phyloP scores from a whole-genome alignment of 2,329 filamentous ascomycete species.

The Cordyceps farinosa region DNA sequence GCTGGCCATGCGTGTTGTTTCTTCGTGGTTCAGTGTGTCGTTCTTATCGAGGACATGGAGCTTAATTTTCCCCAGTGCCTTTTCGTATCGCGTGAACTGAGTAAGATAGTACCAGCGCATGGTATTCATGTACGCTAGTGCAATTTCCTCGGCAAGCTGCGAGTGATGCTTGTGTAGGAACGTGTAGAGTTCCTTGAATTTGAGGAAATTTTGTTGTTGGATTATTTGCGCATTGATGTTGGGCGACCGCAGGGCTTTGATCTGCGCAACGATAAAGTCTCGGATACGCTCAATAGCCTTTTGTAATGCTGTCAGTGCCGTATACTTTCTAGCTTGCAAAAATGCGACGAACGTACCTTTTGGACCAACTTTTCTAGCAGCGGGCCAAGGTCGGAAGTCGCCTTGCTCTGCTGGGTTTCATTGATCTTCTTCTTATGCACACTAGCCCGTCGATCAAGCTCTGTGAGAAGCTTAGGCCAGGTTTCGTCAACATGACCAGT shows the following conservation, averaged over 20 bases:
- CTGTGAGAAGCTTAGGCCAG: constrained; percentile 79
- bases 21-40: constrained; percentile 78
- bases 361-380: constrained; percentile 78
- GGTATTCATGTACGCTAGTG: constrained; percentile 91
- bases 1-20: constrained; percentile 61
- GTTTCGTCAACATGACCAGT: constrained; percentile 86
- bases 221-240: constrained; percentile 97
- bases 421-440: constrained; percentile 66
- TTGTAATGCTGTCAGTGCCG: constrained; percentile 17
- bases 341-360: constrained; percentile 52
- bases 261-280: constrained; percentile 90
- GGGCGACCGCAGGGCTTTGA: constrained; percentile 88
- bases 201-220: constrained; percentile 86
- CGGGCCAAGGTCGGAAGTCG: constrained; percentile 77
- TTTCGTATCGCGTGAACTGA: constrained; percentile 84
- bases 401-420: constrained; percentile 64
- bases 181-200: constrained; percentile 80
- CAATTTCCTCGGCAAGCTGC: constrained; percentile 83
- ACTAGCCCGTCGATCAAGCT: constrained; percentile 75
- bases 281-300: constrained; percentile 89
- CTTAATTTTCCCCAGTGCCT: constrained; percentile 78
- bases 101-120: constrained; percentile 98
- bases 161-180: constrained; percentile 82
- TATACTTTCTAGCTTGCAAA: neutral
- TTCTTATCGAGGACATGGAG: constrained; percentile 78